These are phyloP conservation scores for Fusarium sp. DNA, from an alignment of 2,329 filamentous ascomycete species.

Conservation along the genomic window DNA sequence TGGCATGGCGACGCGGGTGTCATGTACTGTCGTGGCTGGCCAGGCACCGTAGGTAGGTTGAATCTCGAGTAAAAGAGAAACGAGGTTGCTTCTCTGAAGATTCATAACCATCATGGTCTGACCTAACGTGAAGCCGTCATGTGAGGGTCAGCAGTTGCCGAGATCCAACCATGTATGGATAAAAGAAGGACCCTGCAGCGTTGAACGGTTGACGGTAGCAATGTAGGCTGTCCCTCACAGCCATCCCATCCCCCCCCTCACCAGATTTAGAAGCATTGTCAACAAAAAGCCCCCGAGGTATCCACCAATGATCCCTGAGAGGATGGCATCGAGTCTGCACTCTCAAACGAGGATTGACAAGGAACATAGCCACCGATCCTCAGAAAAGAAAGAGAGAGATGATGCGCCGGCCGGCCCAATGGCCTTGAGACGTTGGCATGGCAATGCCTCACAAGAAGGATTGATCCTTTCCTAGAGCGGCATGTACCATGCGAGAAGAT, in stretches of 20 bases:
- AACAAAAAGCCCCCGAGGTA: background rate
- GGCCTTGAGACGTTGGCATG: background rate
- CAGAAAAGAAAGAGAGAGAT: background rate
- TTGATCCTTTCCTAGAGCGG: background rate
- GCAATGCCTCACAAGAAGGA: background rate
- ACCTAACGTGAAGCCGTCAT: background rate
- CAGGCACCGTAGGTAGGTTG: background rate
- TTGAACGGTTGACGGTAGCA: background rate
- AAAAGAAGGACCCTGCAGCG: background rate
- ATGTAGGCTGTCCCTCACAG: background rate
- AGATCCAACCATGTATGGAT: background rate
- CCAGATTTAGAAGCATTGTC: background rate
- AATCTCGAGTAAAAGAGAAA: background rate
- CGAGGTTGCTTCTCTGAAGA: background rate
- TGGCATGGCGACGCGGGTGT: background rate
- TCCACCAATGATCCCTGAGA: constrained; percentile 22
- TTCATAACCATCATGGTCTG: background rate
- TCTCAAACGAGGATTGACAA: background rate
- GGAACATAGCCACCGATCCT: background rate
- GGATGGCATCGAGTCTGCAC: constrained; percentile 1
- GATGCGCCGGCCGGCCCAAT: background rate
- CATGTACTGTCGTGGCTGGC: background rate
- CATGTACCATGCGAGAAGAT: background rate
- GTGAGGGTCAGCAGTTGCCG: background rate
- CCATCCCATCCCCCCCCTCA: background rate